Evolutionary conservation across 2,329 filamentous ascomycete species (phyloP).

Genomic region (Apiospora sp.): DNA sequence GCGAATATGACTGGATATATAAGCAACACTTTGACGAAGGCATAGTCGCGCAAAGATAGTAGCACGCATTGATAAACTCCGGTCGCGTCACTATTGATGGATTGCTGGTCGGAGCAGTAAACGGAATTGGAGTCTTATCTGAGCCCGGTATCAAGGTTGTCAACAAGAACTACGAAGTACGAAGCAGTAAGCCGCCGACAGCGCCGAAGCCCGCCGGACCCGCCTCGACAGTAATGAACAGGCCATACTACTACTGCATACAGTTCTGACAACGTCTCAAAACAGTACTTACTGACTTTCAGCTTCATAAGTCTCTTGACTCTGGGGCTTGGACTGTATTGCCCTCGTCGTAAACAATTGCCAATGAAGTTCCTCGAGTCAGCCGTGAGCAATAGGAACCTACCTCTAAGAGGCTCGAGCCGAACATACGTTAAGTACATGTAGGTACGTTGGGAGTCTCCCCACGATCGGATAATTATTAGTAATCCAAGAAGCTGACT

Average conservation of each 20-base stretch:
- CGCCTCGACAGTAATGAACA: neutral
- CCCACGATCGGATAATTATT: neutral
- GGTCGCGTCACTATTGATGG: neutral
- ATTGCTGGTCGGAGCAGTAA: too few species aligned
- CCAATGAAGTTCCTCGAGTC: neutral
- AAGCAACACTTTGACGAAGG: neutral
- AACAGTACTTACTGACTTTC: neutral
- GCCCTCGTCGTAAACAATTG: neutral
- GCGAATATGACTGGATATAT: neutral
- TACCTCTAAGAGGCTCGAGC: neutral
- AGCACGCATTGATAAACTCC: neutral
- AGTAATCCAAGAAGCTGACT: neutral
- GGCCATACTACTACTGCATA: neutral
- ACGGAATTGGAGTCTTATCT: too few species aligned
- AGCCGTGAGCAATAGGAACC: neutral
- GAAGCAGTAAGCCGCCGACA: conserved; percentile 4
- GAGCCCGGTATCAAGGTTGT: too few species aligned
- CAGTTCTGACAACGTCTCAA: conserved; percentile 11
- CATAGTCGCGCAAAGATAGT: neutral
- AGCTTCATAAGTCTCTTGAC: neutral
- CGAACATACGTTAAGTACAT: neutral
- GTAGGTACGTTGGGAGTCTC: neutral
- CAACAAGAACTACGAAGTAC: too few species aligned
- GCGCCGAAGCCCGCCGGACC: conserved; percentile 13
- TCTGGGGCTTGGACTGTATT: neutral